These are phyloP conservation scores for Sonneratia caseolaris DNA, from an alignment of 345 rosid genomes.

Conservation along the genomic window DNA sequence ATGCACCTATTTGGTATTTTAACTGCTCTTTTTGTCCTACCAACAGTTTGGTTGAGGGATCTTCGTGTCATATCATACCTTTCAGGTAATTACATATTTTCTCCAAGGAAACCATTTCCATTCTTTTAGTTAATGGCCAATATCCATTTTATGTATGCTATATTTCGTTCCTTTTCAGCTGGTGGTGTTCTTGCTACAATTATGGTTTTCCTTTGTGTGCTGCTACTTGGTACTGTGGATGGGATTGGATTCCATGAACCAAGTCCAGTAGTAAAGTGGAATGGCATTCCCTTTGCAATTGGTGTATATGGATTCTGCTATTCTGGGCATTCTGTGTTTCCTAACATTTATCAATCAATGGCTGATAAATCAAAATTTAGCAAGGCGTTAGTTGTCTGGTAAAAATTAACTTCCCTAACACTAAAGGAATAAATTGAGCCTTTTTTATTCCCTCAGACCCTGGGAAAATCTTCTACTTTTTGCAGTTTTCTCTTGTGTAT, in stretches of 20 bases:
- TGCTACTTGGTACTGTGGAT: conserved; percentile 42
- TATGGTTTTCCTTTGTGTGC: conserved; percentile 46
- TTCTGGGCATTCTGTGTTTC: conserved; percentile 83
- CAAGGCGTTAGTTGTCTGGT: conserved; percentile 55
- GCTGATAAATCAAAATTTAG: conserved; percentile 75
- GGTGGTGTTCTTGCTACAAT: conserved; percentile 75
- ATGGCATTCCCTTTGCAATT: conserved; percentile 73
- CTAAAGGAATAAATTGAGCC: background rate
- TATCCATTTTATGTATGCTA: background rate
- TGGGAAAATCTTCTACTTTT: conserved; percentile 1
- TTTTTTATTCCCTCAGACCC: background rate
- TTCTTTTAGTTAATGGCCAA: conserved; percentile 7
- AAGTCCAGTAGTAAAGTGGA: conserved; percentile 62
- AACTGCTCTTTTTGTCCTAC: conserved; percentile 62
- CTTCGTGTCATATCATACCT: conserved; percentile 75
- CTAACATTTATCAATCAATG: conserved; percentile 95
- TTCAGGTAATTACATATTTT: conserved; percentile 44
- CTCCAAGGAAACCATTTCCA: background rate
- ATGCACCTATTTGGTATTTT: conserved; percentile 67
- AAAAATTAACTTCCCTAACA: conserved; percentile 12
- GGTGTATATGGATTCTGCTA: conserved; percentile 82
- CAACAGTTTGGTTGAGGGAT: conserved; percentile 80
- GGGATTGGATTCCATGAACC: conserved; percentile 71
- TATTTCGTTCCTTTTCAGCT: conserved; percentile 33
- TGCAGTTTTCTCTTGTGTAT: conserved; percentile 67